These are phyloP conservation scores for Leccinum fuscescens DNA, from an alignment of 1,284 basidiomycete species.

Conservation along the genomic window DNA sequence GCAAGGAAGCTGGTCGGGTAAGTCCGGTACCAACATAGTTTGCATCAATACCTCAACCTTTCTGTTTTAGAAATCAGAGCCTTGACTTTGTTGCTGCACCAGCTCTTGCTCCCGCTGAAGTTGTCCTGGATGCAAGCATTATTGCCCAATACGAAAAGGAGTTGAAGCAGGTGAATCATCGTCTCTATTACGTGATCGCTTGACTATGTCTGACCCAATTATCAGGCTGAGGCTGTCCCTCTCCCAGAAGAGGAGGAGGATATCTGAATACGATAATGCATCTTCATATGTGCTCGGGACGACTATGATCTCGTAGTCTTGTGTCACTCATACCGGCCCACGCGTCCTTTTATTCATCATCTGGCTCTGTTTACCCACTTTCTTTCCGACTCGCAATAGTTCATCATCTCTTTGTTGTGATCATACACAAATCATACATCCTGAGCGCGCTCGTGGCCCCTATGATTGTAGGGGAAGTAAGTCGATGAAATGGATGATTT, in stretches of 20 bases:
- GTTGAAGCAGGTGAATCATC: constrained; percentile 58
- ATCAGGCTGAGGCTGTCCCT: constrained; percentile 69
- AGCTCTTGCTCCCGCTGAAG: constrained; percentile 94
- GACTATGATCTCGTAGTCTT: constrained; percentile 20
- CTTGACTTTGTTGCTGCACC: constrained; percentile 98
- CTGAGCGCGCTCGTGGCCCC: constrained; percentile 2
- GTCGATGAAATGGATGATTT: constrained; percentile 3
- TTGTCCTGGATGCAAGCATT: constrained; percentile 77
- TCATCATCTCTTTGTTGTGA: constrained; percentile 25
- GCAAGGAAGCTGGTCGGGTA: constrained; percentile 97
- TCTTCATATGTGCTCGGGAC: constrained; percentile 21
- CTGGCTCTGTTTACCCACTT: constrained; percentile 14
- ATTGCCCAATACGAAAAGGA: constrained; percentile 86
- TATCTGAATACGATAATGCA: constrained; percentile 42
- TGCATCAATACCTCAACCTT: neutral
- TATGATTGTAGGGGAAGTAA: constrained; percentile 4
- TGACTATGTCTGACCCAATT: constrained; percentile 10
- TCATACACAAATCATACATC: constrained; percentile 24
- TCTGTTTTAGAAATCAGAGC: constrained; percentile 63
- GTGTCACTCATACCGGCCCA: constrained; percentile 19
- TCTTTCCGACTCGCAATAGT: constrained; percentile 26
- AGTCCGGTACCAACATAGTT: constrained; percentile 30
- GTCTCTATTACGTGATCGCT: neutral
- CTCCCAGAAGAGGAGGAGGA: constrained; percentile 82
- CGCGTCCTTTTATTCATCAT: constrained; percentile 19